phyloP scores from a whole-genome alignment of 768 basidiomycete genomes.

The Panellus pusillus region DNA sequence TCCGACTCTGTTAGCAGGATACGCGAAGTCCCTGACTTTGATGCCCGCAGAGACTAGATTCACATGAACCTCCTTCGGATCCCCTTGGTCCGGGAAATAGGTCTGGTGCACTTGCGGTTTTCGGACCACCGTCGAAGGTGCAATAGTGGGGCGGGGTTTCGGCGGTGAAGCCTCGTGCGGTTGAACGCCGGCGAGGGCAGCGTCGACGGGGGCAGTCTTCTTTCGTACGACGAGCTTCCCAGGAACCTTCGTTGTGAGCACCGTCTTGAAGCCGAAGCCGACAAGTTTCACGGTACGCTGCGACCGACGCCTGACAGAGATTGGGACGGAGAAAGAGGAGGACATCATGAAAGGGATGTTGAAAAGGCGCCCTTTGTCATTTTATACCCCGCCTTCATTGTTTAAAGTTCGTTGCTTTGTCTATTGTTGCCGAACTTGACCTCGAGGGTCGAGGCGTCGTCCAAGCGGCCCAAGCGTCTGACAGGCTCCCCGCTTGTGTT shows the following conservation, averaged over 20 bases:
- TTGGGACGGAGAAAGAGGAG: background rate
- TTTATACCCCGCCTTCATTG: too few species aligned
- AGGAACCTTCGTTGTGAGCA: conserved; percentile 13
- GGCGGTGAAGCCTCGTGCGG: background rate
- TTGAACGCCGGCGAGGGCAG: background rate
- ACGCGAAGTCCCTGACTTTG: conserved; percentile 22
- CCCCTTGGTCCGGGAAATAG: too few species aligned
- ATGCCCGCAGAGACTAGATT: conserved; percentile 6
- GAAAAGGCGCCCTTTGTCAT: too few species aligned
- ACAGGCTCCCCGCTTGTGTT: too few species aligned
- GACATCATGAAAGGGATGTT: too few species aligned
- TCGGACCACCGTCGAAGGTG: too few species aligned
- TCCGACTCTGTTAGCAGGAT: conserved; percentile 5
- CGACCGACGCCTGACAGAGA: background rate
- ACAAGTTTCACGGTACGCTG: conserved; percentile 18
- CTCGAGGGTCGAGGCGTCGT: too few species aligned
- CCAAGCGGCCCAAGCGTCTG: too few species aligned
- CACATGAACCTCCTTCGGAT: conserved; percentile 7
- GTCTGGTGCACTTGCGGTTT: too few species aligned
- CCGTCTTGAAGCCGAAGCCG: conserved; percentile 6
- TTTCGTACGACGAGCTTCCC: conserved; percentile 11
- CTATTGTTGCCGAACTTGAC: too few species aligned
- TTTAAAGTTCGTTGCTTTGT: too few species aligned
- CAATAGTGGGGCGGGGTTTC: background rate
- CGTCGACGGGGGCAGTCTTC: background rate